Base-by-base conservation (phyloP, 495 filamentous ascomycete genomes). In the Diplogelasinospora grovesii region DNA sequence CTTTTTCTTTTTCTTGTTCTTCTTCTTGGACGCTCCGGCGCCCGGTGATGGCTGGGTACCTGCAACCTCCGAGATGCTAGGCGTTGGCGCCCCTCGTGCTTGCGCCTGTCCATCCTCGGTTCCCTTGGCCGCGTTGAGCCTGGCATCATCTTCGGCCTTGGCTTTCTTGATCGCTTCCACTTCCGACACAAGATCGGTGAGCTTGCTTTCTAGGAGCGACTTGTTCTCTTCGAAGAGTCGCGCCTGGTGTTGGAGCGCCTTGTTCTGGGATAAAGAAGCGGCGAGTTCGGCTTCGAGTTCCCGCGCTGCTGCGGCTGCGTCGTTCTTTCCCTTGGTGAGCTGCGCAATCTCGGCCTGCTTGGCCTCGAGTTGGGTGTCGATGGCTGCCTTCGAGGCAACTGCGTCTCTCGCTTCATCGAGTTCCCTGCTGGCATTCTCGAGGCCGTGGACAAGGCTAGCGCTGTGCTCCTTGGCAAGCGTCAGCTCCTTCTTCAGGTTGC, bases 1-100 rank as follows among this genome's bases (percentile, higher is more conserved):
- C 26, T 77, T 80, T 71, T 87, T 94, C 73, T 92, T 94, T 71
- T 90, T 95, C 59, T 90, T 92, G 36, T 81, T 85, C 33, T 85
- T 92, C 55, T 86, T 95, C 68, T 88, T 92, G 59, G 82, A 87
- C 14, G 62, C 60, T 4, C 54, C 62, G 9, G 47, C 42, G 18
- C 41, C 36, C 4, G 34, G 24, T 22, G 22, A n/a, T 2, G 28
- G 20, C 18, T 42, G 37, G 13, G 56, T 31, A 16, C 50, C 14
- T 30, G 8, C 53, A 7, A 60, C 44, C 33, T 67, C 51, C 3
- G 44, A 46, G 3, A 65, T 54, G n/a, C n/a, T n/a, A n/a, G n/a
- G n/a, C n/a, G n/a, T n/a, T n/a, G n/a, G n/a, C n/a, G n/a, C n/a
- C n/a, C n/a, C n/a, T n/a, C n/a, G n/a, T n/a, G n/a, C n/a, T n/a